phyloP scores from a whole-genome alignment of 805 yeast genomes.

The Candida manassasensis region DNA sequence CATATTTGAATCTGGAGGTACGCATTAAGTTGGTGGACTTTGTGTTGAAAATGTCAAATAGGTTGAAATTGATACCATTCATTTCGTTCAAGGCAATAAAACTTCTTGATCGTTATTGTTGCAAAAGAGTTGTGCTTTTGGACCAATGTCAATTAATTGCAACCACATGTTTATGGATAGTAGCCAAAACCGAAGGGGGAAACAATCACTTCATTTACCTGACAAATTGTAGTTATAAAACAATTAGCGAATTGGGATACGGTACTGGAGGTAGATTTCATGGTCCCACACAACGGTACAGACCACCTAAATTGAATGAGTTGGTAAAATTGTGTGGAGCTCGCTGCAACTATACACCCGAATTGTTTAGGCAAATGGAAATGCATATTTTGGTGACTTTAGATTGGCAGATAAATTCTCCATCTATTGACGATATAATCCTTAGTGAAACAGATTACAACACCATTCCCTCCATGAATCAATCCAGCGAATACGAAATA shows the following conservation, averaged over 20 bases:
- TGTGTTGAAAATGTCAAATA: constrained; percentile 62
- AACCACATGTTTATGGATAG: constrained; percentile 89
- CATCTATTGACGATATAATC: constrained; percentile 41
- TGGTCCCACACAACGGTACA: constrained; percentile 70
- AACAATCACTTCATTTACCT: constrained; percentile 61
- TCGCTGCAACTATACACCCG: constrained; percentile 44
- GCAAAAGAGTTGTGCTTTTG: constrained; percentile 75
- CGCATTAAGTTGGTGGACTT: constrained; percentile 77
- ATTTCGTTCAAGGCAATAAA: constrained; percentile 64
- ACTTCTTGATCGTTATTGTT: constrained; percentile 86
- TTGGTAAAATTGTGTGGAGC: constrained; percentile 68
- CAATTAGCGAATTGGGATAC: constrained; percentile 37
- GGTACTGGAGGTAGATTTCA: constrained; percentile 54
- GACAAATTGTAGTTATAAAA: constrained; percentile 22
- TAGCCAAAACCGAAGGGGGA: constrained; percentile 79
- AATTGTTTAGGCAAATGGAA: constrained; percentile 61
- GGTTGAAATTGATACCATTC: constrained; percentile 63
- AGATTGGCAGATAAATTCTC: constrained; percentile 68
- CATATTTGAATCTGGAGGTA: constrained; percentile 71
- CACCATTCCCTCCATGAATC: constrained; percentile 10
- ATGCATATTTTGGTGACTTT: constrained; percentile 38
- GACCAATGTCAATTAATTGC: constrained; percentile 89
- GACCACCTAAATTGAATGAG: constrained; percentile 71
- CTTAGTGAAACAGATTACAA: constrained; percentile 32
- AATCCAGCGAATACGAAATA: background rate